A percentile compares a stretch with the other conserved stretches of the same genome.
Conservation (phyloP, 306 rosid genomes). For the Cercis canadensis region DNA sequence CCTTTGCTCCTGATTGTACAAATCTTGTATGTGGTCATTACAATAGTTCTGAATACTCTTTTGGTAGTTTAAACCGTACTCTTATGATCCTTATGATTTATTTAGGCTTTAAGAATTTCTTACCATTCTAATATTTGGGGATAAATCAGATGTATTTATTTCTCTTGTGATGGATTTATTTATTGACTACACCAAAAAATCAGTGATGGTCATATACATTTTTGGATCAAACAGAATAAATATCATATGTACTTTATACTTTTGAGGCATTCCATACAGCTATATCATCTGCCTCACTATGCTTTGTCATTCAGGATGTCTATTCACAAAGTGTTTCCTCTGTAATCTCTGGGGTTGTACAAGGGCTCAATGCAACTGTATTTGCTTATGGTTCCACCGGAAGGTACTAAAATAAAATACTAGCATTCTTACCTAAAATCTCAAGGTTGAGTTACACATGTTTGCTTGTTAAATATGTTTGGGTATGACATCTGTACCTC, state of each 20-base stretch:
- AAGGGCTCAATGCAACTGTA: slow-evolving; percentile 70
- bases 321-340: slow-evolving; percentile 56
- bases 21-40: slow-evolving; percentile 47
- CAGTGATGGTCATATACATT: not conserved
- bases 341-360: slow-evolving; percentile 59
- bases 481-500: not conserved
- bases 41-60: not conserved
- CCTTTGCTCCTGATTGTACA: slow-evolving; percentile 54
- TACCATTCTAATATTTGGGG: not conserved
- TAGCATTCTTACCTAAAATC: not conserved
- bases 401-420: slow-evolving; percentile 47
- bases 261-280: not conserved
- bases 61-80: not conserved
- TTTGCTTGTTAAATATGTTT: not conserved
- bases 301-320: slow-evolving; percentile 53
- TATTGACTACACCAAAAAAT: not conserved
- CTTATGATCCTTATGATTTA: not conserved
- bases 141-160: not conserved
- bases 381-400: slow-evolving; percentile 76
- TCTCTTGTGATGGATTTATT: not conserved
- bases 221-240: not conserved
- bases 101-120: not conserved
- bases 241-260: not conserved
- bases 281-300: slow-evolving; percentile 3
- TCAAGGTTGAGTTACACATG: not conserved